These are phyloP conservation scores for Lactifluus volemus DNA, from an alignment of 768 basidiomycete species.

Conservation along the genomic window DNA sequence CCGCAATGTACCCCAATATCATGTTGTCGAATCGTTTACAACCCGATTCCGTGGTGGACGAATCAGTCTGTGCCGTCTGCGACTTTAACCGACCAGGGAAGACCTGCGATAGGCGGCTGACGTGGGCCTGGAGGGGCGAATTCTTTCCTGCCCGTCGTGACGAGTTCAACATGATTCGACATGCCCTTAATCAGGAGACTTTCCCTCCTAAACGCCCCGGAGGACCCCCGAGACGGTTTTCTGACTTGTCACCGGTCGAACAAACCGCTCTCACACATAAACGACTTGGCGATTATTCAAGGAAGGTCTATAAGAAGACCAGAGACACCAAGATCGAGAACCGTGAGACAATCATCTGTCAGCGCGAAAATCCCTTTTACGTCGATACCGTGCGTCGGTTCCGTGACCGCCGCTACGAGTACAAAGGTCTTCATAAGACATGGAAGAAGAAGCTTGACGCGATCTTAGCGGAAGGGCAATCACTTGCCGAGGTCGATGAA, in stretches of 20 bases:
- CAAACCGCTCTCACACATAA: constrained; percentile 92
- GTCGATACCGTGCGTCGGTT: constrained; percentile 97
- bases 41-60: constrained; percentile 96
- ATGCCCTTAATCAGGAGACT: constrained; percentile 88
- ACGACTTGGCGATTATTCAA: constrained; percentile 95
- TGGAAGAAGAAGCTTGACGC: constrained; percentile 98
- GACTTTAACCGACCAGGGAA: constrained; percentile 97
- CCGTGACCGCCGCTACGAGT: constrained; percentile 96
- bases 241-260: constrained; percentile 74
- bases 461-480: constrained; percentile 53
- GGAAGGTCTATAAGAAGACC: constrained; percentile 97
- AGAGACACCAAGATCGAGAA: constrained; percentile 95
- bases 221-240: constrained; percentile 68
- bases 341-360: constrained; percentile 92
- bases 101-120: constrained; percentile 83
- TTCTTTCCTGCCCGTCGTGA: constrained; percentile 96
- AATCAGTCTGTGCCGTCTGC: constrained; percentile 94
- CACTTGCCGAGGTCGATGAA: constrained; percentile 85
- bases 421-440: constrained; percentile 96
- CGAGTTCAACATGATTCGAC: constrained; percentile 98
- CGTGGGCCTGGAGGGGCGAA: constrained; percentile 99
- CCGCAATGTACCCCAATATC: constrained; percentile 99
- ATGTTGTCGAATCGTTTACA: constrained; percentile 99
- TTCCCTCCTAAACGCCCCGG: constrained; percentile 79
- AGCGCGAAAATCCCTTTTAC: constrained; percentile 97